A percentile compares a stretch with the other conserved stretches of the same genome.
phyloP scores from a whole-genome alignment of 805 yeast species.

The Pichia gijzeniarum region DNA sequence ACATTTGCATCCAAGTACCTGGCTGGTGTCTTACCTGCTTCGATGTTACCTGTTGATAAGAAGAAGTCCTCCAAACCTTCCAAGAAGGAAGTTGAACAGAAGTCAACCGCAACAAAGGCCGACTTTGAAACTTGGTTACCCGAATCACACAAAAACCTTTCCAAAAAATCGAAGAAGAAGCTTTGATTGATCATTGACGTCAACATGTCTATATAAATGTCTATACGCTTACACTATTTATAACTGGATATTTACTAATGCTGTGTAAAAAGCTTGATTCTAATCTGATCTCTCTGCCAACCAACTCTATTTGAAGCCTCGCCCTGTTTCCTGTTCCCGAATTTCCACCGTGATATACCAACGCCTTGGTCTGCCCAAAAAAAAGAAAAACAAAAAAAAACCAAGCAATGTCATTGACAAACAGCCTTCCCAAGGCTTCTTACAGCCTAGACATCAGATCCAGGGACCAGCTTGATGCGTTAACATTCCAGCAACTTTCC shows the following conservation, averaged over 20 bases:
- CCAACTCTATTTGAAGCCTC: no score
- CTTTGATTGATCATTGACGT: neutral
- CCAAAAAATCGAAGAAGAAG: conserved; percentile 28
- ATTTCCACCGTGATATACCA: no score
- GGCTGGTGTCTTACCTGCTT: conserved; percentile 31
- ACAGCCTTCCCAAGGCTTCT: conserved; percentile 1
- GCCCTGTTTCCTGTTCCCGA: no score
- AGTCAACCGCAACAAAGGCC: conserved; percentile 6
- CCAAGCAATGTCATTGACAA: conserved; percentile 6
- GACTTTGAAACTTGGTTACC: conserved; percentile 54
- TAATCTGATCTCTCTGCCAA: neutral
- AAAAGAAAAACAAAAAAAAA: no score
- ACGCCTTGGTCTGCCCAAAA: no score
- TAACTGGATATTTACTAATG: no score
- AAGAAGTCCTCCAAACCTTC: conserved; percentile 17
- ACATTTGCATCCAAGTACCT: conserved; percentile 43
- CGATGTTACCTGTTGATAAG: conserved; percentile 23
- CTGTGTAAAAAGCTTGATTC: neutral
- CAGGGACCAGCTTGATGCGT: conserved; percentile 1
- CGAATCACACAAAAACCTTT: conserved; percentile 38
- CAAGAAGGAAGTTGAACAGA: neutral
- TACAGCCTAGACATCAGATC: conserved; percentile 1
- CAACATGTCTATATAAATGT: no score
- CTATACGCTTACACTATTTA: no score
- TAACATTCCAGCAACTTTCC: conserved; percentile 5